Base-by-base conservation (phyloP, 441 rosid genomes). In the Lepidium campestre region DNA sequence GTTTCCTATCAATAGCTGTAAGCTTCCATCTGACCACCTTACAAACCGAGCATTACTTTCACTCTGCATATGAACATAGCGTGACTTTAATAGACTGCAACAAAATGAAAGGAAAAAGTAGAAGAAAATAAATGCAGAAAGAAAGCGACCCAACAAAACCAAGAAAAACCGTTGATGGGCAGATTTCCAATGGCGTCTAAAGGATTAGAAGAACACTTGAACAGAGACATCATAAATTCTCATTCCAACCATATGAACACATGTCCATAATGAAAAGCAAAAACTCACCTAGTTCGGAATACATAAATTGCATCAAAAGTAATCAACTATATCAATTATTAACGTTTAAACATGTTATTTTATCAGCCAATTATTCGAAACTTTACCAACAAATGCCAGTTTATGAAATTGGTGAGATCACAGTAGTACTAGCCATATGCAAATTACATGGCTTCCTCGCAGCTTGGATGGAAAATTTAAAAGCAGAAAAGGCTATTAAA, bases 21-120 rank as follows among this genome's bases (percentile, higher is more conserved):
- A 76, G 69, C 98, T 94, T 65, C 97, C 99, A 86, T 94, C 98
- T 69, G 99, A 94, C 99, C 99, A 94, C 85, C 88, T 84, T 67
- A 94, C 99, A 77, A 89, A 94, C 53, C 98, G 96, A 61, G 99
- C 96, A 84, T 94, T 94, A 79, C 99, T 94, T 80, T 94, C 96
- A 70, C 72, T 66, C 99, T 94, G 69, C 78, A 79, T 17, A 67
- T 48, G 45, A 76, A 53, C 57, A 75, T 67, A 47, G 34, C 46
- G 31, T 55, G 64, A 67, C 18, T 37, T 78, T 42, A 64, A 29
- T 32, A 17, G 18, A 61, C 37, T 31, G 46, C 52, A 68, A 53
- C 20, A 58, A 57, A 67, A 29, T 37, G 34, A 52, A 12, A 49
- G 47, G 10, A 34, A n/a, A 45, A 52, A 37, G 48, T 46, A 40